Base-by-base conservation (phyloP, 2,329 filamentous ascomycete genomes). In the Neopestalotiopsis rosae region DNA sequence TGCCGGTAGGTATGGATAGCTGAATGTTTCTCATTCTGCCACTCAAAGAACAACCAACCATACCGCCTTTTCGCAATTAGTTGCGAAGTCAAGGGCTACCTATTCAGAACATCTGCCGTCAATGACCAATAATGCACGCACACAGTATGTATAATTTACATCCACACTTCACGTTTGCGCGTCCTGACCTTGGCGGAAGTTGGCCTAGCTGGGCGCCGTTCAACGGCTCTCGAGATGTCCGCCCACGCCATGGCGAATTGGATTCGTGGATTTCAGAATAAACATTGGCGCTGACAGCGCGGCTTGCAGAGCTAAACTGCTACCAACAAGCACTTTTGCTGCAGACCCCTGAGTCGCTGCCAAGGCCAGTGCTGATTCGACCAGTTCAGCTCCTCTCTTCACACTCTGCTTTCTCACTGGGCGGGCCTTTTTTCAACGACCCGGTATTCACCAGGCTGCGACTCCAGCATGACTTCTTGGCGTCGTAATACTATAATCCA, bases 281-380 rank as follows among this genome's bases (percentile, higher is more conserved):
- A 20, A 62, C 59, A 62, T 34, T 62, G n/a, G 34, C 59, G 59
- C 30, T 62, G 57, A 59, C 57, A 59, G 57, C 57, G 30, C 57
- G 30, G 28, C 24, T 24, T 59, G 57, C 57, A 59, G 24, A 59
- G 57, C 57, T 59, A 59, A 28, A 28, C 24, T 28, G 57, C 24
- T 13, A 13, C 45, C 14, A 52, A 7, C 14, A 20, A 52, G 45
- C 20, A 17, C n/a, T 49, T 30, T 58, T 5, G 28, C 57, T 59
- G 24, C 30, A 17, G 59, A 20, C 32, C 59, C 59, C 59, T 62
- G 59, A 62, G n/a, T 40, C 32, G 32, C 32, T 13, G 32, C 34
- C n/a, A 62, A 34, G 59, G 59, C 59, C 40, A 62, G 59, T 62
- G 59, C 20, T 62, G 32, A 34, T 38, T 34, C 32, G 13, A 62